Base-by-base conservation (phyloP, 2,329 filamentous ascomycete genomes). In the Sclerotinia glacialis region DNA sequence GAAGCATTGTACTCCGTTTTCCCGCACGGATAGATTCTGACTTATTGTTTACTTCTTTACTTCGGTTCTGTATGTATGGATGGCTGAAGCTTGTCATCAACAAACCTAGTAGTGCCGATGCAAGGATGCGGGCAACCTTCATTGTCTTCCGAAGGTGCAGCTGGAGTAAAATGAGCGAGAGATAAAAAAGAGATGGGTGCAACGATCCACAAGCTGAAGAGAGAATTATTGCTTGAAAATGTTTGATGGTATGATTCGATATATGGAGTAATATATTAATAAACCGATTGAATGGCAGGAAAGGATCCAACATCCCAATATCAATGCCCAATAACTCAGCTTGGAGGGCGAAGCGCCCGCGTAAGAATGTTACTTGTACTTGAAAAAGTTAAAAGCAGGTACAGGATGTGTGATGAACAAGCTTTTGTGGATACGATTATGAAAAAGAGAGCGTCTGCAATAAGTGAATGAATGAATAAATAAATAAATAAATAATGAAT, bases 21-120 rank as follows among this genome's bases (percentile, higher is more conserved):
- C 16, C 52, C 44, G 63, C 63, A 65, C 63, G 63, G 63, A n/a
- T n/a, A n/a, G n/a, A n/a, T 60, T 52, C 21, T 49, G 54, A n/a
- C n/a, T 60, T 59, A 28, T 62, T 60, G 52, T 65, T 59, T 60
- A 52, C 53, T 65, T 37, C 53, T 65, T 37, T 37, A 11, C 37
- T 37, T 46, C 42, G 37, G 34, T 47, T 55, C 40, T 31, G 46
- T 23, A 23, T 23, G 23, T 54, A 64, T 34, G 46, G 18, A n/a
- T 54, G 55, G 55, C 37, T 44, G 55, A 23, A 58, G 55, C n/a
- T 42, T 11, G 50, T 42, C n/a, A n/a, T n/a, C n/a, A n/a, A n/a
- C n/a, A n/a, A 52, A 26, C 31, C 26, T 47, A 12, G 26, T 58
- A n/a, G 44, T 55, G 53, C 42, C 42, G 42, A 21, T 65, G 52